phyloP scores from a whole-genome alignment of 2,329 filamentous ascomycete genomes.

The Scedosporium boydii region DNA sequence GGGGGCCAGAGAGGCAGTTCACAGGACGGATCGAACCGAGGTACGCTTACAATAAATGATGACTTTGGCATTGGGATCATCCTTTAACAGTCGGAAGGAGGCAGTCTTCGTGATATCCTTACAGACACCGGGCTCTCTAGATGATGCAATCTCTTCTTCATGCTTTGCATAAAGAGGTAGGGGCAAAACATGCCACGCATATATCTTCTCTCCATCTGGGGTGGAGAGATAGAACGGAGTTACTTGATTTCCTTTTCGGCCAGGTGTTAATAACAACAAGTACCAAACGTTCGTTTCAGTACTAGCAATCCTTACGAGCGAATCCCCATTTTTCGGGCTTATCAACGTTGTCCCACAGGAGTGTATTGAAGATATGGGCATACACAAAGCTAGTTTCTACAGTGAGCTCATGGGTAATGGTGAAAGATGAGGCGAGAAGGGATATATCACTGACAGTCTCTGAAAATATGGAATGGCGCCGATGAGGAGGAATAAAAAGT shows the following conservation, averaged over 20 bases:
- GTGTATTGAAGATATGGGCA: constrained; percentile 67
- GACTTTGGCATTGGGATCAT: constrained; percentile 52
- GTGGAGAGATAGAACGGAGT: constrained; percentile 74
- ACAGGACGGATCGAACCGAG: not conserved
- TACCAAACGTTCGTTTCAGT: not conserved
- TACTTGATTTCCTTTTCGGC: constrained; percentile 64
- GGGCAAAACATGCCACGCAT: constrained; percentile 86
- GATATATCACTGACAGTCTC: constrained; percentile 54
- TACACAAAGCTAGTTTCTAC: constrained; percentile 59
- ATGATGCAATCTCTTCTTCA: constrained; percentile 47
- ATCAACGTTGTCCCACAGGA: constrained; percentile 63
- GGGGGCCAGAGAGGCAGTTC: not conserved
- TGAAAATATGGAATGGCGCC: constrained; percentile 65
- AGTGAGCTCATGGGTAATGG: not conserved
- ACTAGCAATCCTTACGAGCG: constrained; percentile 45
- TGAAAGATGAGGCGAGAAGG: not conserved
- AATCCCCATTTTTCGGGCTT: constrained; percentile 79
- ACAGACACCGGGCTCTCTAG: constrained; percentile 38
- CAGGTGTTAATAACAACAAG: constrained; percentile 7
- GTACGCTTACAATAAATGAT: constrained; percentile 41
- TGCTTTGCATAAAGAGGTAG: constrained; percentile 66
- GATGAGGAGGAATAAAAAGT: constrained; percentile 55
- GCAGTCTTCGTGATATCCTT: constrained; percentile 45
- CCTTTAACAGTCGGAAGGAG: constrained; percentile 51
- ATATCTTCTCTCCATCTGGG: constrained; percentile 65